These are phyloP conservation scores for Gaertneriomyces sp. DNA, from an alignment of 192 early-diverging fungal genomes.

Conservation along the genomic window DNA sequence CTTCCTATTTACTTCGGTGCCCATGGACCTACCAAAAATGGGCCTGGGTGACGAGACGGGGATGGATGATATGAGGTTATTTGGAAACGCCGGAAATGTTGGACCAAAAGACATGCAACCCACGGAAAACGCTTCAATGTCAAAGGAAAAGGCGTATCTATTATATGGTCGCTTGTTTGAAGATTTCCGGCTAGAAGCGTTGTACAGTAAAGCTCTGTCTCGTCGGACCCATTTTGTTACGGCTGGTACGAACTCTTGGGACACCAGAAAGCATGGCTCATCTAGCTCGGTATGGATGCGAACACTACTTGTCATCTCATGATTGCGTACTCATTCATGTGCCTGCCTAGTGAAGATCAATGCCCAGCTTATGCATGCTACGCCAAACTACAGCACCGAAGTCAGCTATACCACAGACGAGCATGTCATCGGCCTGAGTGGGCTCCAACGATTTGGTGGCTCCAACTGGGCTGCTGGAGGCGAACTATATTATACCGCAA, in stretches of 20 bases:
- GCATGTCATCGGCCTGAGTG: conserved; percentile 74
- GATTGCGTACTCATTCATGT: background rate
- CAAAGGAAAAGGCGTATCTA: conserved; percentile 50
- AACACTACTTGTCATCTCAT: conserved; percentile 12
- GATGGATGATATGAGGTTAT: conserved; percentile 3
- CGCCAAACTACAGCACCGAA: conserved; percentile 71
- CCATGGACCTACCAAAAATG: conserved; percentile 41
- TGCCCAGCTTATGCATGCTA: conserved; percentile 68
- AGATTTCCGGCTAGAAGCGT: conserved; percentile 62
- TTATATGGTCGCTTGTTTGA: conserved; percentile 72
- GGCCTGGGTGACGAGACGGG: conserved; percentile 11
- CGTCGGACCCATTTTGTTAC: conserved; percentile 52
- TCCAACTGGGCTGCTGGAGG: conserved; percentile 44
- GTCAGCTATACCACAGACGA: conserved; percentile 72
- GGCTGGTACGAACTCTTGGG: conserved; percentile 60
- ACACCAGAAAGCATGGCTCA: background rate
- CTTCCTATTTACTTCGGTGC: conserved; percentile 75
- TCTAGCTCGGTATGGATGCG: conserved; percentile 13
- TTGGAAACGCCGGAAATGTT: background rate
- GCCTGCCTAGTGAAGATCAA: conserved; percentile 40
- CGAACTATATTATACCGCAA: conserved; percentile 52
- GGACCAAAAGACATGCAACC: background rate
- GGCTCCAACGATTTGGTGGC: conserved; percentile 67
- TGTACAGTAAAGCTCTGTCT: conserved; percentile 56
- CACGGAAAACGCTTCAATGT: background rate